Percentiles rank a stretch among this genome's conserved stretches.
Evolutionary conservation across 2,329 filamentous ascomycete genomes (phyloP).

Genomic region (Fusarium xylarioides): DNA sequence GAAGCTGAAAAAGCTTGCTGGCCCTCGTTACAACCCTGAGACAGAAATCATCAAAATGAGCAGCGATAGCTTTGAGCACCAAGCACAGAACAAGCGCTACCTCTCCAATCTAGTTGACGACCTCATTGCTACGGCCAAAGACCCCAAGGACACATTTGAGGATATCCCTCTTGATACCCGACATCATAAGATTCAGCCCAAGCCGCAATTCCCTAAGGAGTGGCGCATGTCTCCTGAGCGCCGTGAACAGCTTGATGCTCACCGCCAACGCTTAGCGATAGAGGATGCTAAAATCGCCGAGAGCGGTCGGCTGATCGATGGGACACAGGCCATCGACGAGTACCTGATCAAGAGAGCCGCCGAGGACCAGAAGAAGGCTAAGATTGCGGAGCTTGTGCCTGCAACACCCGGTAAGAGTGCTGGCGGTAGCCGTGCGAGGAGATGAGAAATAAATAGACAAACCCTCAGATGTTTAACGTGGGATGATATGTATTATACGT

Average conservation of each 20-base stretch:
- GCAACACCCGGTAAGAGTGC: conserved; percentile 34
- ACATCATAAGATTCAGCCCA: conserved; percentile 78
- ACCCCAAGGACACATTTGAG: conserved; percentile 81
- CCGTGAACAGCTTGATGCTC: conserved; percentile 69
- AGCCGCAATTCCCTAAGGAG: conserved; percentile 77
- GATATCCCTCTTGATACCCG: conserved; percentile 91
- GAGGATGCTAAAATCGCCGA: conserved; percentile 65
- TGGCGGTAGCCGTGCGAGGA: conserved; percentile 35
- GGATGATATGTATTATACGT: conserved; percentile 41
- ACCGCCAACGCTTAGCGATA: conserved; percentile 61
- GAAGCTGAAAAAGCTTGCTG: conserved; percentile 90
- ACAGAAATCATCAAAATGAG: conserved; percentile 87
- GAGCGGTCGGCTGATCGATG: conserved; percentile 67
- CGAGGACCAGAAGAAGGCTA: conserved; percentile 49
- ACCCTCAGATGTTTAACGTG: neutral
- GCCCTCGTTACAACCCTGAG: conserved; percentile 86
- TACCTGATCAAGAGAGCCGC: conserved; percentile 45
- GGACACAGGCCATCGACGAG: conserved; percentile 57
- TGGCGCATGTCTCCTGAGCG: conserved; percentile 84
- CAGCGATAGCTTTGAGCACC: conserved; percentile 86
- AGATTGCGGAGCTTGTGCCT: conserved; percentile 45
- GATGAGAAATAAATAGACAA: conserved; percentile 21
- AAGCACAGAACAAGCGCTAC: conserved; percentile 97
- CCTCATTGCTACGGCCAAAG: conserved; percentile 79
- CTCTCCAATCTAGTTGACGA: conserved; percentile 80